These are phyloP conservation scores for Paracoccidioides lutzii DNA, from an alignment of 2,329 filamentous ascomycete genomes.

Conservation along the genomic window DNA sequence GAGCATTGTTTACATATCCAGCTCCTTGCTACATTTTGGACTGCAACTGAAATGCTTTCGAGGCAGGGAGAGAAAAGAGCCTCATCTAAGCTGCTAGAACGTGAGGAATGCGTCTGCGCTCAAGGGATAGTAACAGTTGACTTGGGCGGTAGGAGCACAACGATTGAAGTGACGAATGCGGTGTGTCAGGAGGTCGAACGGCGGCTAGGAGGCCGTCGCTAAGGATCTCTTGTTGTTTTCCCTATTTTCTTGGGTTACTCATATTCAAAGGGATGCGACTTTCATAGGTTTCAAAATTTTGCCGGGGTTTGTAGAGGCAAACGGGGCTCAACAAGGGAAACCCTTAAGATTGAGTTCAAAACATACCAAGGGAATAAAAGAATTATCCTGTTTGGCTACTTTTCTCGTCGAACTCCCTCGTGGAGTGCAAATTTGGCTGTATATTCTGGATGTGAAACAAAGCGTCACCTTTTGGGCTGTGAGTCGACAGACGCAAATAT, in stretches of 20 bases:
- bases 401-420: background rate
- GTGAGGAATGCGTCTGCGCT: slow-evolving; percentile 49
- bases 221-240: background rate
- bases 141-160: slow-evolving; percentile 45
- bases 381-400: background rate
- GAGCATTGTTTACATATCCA: slow-evolving; percentile 24
- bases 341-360: background rate
- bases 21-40: slow-evolving; percentile 59
- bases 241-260: background rate
- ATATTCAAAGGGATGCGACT: background rate
- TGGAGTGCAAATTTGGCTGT: background rate
- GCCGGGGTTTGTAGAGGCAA: background rate
- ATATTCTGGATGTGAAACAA: too few species aligned
- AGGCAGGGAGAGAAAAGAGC: slow-evolving; percentile 50
- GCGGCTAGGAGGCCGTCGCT: slow-evolving; percentile 2
- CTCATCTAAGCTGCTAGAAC: slow-evolving; percentile 44
- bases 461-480: too few species aligned
- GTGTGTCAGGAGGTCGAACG: slow-evolving; percentile 41
- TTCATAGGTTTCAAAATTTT: background rate
- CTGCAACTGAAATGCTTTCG: slow-evolving; percentile 53
- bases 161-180: slow-evolving; percentile 47
- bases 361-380: background rate
- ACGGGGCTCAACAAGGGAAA: background rate
- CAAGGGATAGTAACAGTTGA: slow-evolving; percentile 44
- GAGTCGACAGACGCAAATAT: too few species aligned